Percentiles rank a stretch among this genome's conserved stretches.
These are phyloP conservation scores for Eimeria necatrix DNA, from an alignment of 169 alveolate genomes.

Conservation along the genomic window DNA sequence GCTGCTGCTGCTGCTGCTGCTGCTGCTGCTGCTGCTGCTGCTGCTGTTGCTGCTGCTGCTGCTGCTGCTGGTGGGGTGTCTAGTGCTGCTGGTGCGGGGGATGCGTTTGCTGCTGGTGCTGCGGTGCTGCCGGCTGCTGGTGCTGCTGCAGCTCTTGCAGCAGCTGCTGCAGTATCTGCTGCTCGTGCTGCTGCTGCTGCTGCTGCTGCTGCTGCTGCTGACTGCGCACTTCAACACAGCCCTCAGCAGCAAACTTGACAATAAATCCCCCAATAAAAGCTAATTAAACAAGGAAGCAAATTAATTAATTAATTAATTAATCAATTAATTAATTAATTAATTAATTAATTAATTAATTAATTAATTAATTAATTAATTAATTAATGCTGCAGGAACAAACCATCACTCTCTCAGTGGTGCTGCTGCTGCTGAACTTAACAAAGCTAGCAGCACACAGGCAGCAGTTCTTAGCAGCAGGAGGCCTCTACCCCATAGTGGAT, in stretches of 20 bases:
- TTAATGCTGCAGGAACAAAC: background rate
- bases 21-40: background rate
- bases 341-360: background rate
- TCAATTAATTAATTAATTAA: background rate
- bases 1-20: conserved; percentile 5
- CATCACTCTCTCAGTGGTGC: conserved; percentile 16
- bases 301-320: background rate
- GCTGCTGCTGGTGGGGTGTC: conserved; percentile 29
- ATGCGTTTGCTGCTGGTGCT: conserved; percentile 27
- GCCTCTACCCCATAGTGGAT: conserved; percentile 27
- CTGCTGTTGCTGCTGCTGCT: conserved; percentile 31
- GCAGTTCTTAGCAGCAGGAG: conserved; percentile 44
- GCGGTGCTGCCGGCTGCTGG: background rate
- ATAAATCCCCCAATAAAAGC: no score
- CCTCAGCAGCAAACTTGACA: no score
- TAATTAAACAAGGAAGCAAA: no score
- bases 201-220: conserved; percentile 34
- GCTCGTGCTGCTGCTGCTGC: background rate
- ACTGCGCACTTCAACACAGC: background rate
- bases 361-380: background rate
- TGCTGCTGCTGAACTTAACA: conserved; percentile 41
- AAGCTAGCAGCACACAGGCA: conserved; percentile 58
- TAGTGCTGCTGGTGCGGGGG: conserved; percentile 55
- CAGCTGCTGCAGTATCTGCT: background rate
- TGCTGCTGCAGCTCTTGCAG: conserved; percentile 16